phyloP scores from a whole-genome alignment of 192 early-diverging fungal genomes.

The Backusella morwellensis region DNA sequence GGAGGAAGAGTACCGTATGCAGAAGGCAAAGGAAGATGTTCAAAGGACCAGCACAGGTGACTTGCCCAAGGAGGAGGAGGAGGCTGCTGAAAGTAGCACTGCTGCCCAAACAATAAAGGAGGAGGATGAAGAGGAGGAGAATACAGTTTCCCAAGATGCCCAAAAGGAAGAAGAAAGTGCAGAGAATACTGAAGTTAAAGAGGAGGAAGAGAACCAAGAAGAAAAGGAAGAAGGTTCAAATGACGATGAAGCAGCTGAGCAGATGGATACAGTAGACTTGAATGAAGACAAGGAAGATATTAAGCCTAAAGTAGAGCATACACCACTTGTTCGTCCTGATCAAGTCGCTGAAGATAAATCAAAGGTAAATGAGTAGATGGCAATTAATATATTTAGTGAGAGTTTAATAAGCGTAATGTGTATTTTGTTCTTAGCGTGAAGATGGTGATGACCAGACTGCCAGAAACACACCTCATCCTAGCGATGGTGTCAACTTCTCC shows the following conservation, averaged over 20 bases:
- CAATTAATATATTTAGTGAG: too few species aligned
- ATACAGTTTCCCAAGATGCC: neutral
- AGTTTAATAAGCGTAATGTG: too few species aligned
- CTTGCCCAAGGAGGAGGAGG: slow-evolving; percentile 36
- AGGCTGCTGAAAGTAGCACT: slow-evolving; percentile 22
- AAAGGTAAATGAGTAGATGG: slow-evolving; percentile 35
- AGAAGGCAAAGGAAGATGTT: slow-evolving; percentile 74
- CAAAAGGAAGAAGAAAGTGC: slow-evolving; percentile 17
- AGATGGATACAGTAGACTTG: slow-evolving; percentile 41
- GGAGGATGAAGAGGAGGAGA: slow-evolving; percentile 27
- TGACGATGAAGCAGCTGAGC: slow-evolving; percentile 30
- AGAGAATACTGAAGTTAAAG: slow-evolving; percentile 21
- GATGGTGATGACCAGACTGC: neutral
- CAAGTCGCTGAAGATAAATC: slow-evolving; percentile 45
- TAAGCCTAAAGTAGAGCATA: slow-evolving; percentile 18
- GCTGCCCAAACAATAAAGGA: neutral
- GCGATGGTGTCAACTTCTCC: slow-evolving; percentile 56
- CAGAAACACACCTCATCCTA: slow-evolving; percentile 3
- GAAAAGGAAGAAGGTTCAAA: slow-evolving; percentile 29
- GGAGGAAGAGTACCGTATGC: slow-evolving; percentile 94
- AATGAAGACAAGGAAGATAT: slow-evolving; percentile 22
- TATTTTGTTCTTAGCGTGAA: neutral
- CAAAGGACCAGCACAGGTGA: slow-evolving; percentile 36
- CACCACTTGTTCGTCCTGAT: slow-evolving; percentile 37
- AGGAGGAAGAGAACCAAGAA: slow-evolving; percentile 30